Conservation (phyloP, 2,329 filamentous ascomycete species). For the Endoconidiophora polonica region DNA sequence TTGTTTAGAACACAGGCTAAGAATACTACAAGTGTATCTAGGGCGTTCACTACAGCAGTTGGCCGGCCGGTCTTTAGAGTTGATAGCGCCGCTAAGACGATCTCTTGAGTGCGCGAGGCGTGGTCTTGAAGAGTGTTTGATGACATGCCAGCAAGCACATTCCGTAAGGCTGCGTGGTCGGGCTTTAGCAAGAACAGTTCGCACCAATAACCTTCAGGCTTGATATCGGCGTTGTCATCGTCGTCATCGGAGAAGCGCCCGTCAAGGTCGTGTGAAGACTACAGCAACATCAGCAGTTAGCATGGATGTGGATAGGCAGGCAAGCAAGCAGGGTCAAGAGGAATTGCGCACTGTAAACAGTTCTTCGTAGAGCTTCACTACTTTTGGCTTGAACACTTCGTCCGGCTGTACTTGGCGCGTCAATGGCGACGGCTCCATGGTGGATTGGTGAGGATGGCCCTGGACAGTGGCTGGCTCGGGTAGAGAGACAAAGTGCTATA, state of each 20-base stretch:
- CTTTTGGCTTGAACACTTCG: conserved; percentile 73
- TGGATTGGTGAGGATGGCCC: neutral
- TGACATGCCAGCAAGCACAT: conserved; percentile 50
- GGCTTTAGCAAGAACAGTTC: conserved; percentile 88
- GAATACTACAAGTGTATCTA: conserved; percentile 67
- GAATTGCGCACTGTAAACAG: conserved; percentile 50
- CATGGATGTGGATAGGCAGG: neutral
- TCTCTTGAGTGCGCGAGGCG: conserved; percentile 60
- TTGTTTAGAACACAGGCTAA: conserved; percentile 69
- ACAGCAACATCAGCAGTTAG: neutral
- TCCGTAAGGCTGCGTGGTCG: conserved; percentile 51
- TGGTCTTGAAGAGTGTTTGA: conserved; percentile 61
- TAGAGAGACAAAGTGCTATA: neutral
- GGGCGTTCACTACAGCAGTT: neutral
- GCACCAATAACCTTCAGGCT: conserved; percentile 82
- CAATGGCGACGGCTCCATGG: conserved; percentile 80
- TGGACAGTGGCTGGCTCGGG: neutral
- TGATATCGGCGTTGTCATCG: conserved; percentile 50
- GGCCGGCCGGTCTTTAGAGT: neutral
- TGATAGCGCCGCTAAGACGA: conserved; percentile 38
- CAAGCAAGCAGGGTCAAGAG: neutral
- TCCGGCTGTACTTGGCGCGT: conserved; percentile 84
- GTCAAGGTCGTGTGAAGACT: neutral
- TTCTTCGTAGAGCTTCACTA: conserved; percentile 73
- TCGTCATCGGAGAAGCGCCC: conserved; percentile 30